phyloP scores from a whole-genome alignment of 139 green algal genomes.

The Coelastrella sp. region DNA sequence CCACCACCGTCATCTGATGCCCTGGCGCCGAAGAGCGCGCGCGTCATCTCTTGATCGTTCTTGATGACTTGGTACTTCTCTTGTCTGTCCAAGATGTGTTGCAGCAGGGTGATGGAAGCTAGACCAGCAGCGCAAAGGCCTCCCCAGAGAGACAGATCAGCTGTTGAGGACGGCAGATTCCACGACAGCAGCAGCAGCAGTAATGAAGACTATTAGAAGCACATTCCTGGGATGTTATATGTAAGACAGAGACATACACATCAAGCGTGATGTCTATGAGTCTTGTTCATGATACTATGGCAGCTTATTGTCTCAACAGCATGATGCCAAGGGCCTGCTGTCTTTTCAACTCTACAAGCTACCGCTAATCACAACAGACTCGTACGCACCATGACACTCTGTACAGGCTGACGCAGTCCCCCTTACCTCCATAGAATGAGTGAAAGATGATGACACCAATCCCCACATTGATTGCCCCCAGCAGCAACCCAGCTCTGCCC shows the following conservation, averaged over 20 bases:
- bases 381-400: too few relatives aligned
- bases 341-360: too few relatives aligned
- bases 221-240: too few relatives aligned
- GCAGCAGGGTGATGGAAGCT: background rate
- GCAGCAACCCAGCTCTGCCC: slow-evolving; percentile 22
- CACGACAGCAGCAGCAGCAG: background rate
- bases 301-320: too few relatives aligned
- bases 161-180: background rate
- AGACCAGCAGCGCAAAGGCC: background rate
- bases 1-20: too few relatives aligned
- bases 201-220: background rate
- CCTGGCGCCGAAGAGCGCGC: background rate
- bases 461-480: slow-evolving; percentile 39
- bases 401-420: too few relatives aligned
- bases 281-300: too few relatives aligned
- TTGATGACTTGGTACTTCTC: slow-evolving; percentile 29
- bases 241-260: too few relatives aligned
- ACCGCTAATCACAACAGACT: too few relatives aligned
- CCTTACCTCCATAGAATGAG: slow-evolving; percentile 22
- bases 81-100: slow-evolving; percentile 22
- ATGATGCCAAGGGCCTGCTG: too few relatives aligned
- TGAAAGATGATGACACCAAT: slow-evolving; percentile 43
- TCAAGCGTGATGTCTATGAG: background rate
- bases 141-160: background rate
- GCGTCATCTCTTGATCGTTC: background rate